phyloP scores from a whole-genome alignment of 2,329 filamentous ascomycete genomes.

The Fusarium pseudoanthophilum region DNA sequence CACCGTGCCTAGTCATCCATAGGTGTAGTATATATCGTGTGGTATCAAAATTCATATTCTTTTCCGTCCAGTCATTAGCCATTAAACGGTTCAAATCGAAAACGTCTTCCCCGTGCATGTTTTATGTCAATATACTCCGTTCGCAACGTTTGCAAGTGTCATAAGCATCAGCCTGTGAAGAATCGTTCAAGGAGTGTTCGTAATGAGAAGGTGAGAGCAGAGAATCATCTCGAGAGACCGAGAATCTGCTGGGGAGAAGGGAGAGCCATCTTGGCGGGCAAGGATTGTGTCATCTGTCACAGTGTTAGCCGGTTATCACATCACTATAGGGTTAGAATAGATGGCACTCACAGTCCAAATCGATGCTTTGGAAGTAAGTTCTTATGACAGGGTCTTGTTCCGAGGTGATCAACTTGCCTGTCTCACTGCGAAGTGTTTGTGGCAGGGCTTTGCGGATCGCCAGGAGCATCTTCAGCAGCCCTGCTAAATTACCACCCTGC shows the following conservation, averaged over 20 bases:
- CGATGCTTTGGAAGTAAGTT: constrained; percentile 66
- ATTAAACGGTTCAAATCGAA: constrained; percentile 37
- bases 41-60: constrained; percentile 45
- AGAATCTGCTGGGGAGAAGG: constrained; percentile 62
- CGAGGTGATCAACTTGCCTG: constrained; percentile 61
- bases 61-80: constrained; percentile 47
- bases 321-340: background rate
- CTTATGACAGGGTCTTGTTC: constrained; percentile 59
- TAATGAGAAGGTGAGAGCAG: constrained; percentile 60
- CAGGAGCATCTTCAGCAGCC: constrained; percentile 69
- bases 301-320: background rate
- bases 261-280: constrained; percentile 61
- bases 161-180: background rate
- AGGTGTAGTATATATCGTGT: constrained; percentile 30
- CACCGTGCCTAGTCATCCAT: constrained; percentile 32
- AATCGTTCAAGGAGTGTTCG: constrained; percentile 42
- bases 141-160: background rate
- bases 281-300: constrained; percentile 49
- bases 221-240: constrained; percentile 63
- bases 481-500: constrained; percentile 68
- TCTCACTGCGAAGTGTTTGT: constrained; percentile 57
- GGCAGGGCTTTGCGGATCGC: constrained; percentile 70
- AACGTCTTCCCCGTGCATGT: background rate
- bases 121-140: background rate
- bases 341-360: constrained; percentile 65